Evolutionary conservation across 805 yeast genomes (phyloP).

Genomic region (Sugiyamaella lignohabitans): DNA sequence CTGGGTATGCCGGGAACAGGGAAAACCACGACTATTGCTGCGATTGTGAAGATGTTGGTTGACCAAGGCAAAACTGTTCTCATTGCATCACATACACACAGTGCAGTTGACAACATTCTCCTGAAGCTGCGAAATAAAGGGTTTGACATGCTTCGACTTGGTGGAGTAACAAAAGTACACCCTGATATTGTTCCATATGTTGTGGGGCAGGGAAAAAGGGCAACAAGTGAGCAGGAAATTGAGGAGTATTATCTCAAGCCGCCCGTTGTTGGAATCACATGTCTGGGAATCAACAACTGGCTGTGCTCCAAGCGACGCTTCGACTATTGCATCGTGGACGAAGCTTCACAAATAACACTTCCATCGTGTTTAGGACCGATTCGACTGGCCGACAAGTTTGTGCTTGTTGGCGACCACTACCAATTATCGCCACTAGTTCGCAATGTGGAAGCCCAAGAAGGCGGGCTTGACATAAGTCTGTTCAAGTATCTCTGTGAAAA

Average conservation of each 20-base stretch:
- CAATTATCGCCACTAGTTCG: slow-evolving; percentile 87
- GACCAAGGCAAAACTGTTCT: slow-evolving; percentile 59
- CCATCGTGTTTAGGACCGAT: slow-evolving; percentile 90
- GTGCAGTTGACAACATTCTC: slow-evolving; percentile 92
- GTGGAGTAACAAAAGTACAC: slow-evolving; percentile 52
- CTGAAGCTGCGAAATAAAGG: slow-evolving; percentile 51
- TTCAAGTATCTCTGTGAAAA: slow-evolving; percentile 67
- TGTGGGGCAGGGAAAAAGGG: slow-evolving; percentile 29
- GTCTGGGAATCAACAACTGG: slow-evolving; percentile 66
- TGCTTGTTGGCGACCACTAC: slow-evolving; percentile 93
- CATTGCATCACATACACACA: slow-evolving; percentile 83
- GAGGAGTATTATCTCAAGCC: slow-evolving; percentile 45
- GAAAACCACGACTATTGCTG: slow-evolving; percentile 83
- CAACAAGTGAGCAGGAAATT: slow-evolving; percentile 43
- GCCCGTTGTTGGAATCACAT: slow-evolving; percentile 81
- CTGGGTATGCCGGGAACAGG: slow-evolving; percentile 99
- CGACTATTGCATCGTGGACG: slow-evolving; percentile 93
- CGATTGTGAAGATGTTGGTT: slow-evolving; percentile 57
- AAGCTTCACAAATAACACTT: slow-evolving; percentile 91
- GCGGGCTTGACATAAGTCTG: slow-evolving; percentile 67
- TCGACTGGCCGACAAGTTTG: slow-evolving; percentile 65
- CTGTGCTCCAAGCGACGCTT: slow-evolving; percentile 54
- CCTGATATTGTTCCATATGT: slow-evolving; percentile 50
- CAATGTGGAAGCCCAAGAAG: slow-evolving; percentile 54
- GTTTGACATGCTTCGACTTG: slow-evolving; percentile 52